A percentile compares a stretch with the other conserved stretches of the same genome.
Evolutionary conservation across 108 stramenopile genomes (phyloP).

Genomic region (Nannochloropsis salina): DNA sequence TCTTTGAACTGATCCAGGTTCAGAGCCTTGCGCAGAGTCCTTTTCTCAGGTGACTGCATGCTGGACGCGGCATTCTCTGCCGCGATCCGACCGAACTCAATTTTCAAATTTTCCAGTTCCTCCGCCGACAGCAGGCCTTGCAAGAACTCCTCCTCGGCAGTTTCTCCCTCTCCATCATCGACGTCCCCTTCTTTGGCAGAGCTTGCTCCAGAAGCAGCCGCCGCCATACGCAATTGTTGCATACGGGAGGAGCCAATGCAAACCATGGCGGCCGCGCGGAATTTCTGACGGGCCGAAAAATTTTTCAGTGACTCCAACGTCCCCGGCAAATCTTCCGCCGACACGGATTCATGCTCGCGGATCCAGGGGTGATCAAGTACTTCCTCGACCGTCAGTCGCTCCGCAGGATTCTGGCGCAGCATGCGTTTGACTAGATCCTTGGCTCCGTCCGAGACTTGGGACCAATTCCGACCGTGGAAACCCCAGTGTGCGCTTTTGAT

Average conservation of each 20-base stretch:
- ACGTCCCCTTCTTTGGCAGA: neutral
- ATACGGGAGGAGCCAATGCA: constrained; percentile 23
- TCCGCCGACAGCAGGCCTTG: constrained; percentile 15
- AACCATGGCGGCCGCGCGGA: constrained; percentile 27
- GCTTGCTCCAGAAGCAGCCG: neutral
- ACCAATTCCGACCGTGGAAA: constrained; percentile 32
- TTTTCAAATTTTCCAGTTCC: neutral
- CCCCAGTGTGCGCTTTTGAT: constrained; percentile 33
- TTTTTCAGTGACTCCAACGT: constrained; percentile 21
- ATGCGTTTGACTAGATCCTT: constrained; percentile 40
- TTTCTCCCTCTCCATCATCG: neutral
- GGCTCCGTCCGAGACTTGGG: constrained; percentile 38
- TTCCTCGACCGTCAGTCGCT: constrained; percentile 32
- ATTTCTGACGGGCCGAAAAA: constrained; percentile 23
- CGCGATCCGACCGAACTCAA: neutral
- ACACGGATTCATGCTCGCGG: neutral
- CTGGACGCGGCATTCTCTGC: neutral
- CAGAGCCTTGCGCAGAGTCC: neutral
- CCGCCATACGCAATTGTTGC: neutral
- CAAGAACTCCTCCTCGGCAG: neutral
- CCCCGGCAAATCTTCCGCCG: neutral
- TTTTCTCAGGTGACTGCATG: neutral
- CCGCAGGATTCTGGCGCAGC: constrained; percentile 21
- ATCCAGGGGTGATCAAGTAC: constrained; percentile 45
- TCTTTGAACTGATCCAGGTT: neutral